Base-by-base conservation (phyloP, 2,329 filamentous ascomycete species). In the Nothophaeocryptopus gaeumannii region DNA sequence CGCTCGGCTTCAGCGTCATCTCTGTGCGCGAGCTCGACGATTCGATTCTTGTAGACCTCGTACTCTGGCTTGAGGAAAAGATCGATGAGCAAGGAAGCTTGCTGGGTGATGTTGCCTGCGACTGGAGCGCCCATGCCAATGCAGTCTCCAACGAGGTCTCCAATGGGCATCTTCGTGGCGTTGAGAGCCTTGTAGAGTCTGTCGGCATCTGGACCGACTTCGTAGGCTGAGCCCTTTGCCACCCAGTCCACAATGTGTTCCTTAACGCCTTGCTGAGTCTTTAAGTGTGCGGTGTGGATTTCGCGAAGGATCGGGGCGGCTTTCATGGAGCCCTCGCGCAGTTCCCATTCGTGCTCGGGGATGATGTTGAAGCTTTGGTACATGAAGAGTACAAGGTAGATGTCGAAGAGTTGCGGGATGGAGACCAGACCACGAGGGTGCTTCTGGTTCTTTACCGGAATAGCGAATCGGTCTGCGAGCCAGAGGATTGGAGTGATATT, bases 401-500 rank as follows among this genome's bases (percentile, higher is more conserved):
- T 67, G 2, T 67, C 70, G 59, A 78, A 79, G 0, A 73, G 66
- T 52, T 79, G 72, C 10, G 74, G 67, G 12, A 75, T 58, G 1
- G 73, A 70, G 13, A 79, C 39, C 7, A 79, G 45, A 2, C 85
- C 85, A 57, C 76, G 79, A 2, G 81, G 79, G 43, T 82, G 79
- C 9, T 80, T 73, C 2, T 68, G 65, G 0, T 80, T 83, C 71
- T 88, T 87, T 34, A 89, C 72, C 0, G 86, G 84, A 3, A 89
- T 71, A 41, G 82, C 80, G 63, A 88, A 86, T 4, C 78, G 76
- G 2, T 84, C 74, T 0, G 79, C 81, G 35, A 87, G 72, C 60
- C 80, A 88, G 58, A 81, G 75, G 3, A 83, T 80, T 5, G 85
- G 84, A 0, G 77, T 78, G 20, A 87, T 69, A 62, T 89, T 89